Evolutionary conservation across 257 asterid species (phyloP).

Genomic region (Leptodermis oblonga): DNA sequence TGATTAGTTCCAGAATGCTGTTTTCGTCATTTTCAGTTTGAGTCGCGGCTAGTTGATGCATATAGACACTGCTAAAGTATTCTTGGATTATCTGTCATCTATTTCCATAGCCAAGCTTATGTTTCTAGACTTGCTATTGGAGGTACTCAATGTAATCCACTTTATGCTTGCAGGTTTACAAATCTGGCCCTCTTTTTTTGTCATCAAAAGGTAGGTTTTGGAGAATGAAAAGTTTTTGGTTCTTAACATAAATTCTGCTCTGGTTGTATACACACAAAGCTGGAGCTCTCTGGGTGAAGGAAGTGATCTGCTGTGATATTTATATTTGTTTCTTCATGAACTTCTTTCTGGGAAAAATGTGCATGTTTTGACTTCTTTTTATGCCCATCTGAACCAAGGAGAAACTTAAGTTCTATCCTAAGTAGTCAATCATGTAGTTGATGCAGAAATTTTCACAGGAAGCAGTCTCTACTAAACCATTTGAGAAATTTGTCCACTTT

Average conservation of each 20-base stretch:
- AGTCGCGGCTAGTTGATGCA: neutral
- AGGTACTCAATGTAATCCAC: constrained; percentile 13
- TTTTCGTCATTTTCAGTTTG: neutral
- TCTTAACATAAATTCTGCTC: neutral
- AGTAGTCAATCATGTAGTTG: neutral
- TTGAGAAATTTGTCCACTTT: neutral
- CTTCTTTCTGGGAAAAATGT: neutral
- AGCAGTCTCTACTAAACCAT: neutral
- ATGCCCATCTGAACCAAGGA: neutral
- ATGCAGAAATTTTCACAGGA: neutral
- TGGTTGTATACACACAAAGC: neutral
- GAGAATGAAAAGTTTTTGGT: neutral
- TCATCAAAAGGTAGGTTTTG: constrained; percentile 76
- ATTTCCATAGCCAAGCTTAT: neutral
- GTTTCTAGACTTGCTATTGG: no score
- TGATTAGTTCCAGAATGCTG: neutral
- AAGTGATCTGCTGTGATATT: neutral
- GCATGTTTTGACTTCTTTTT: neutral
- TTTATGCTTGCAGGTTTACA: constrained; percentile 73
- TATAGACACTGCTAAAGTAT: neutral
- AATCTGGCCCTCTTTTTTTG: constrained; percentile 84
- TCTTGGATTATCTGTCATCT: neutral
- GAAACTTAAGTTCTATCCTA: neutral
- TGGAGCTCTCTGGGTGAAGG: neutral
- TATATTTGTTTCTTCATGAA: neutral